A percentile compares a stretch with the other conserved stretches of the same genome.
phyloP scores from a whole-genome alignment of 2,329 filamentous ascomycete species.

The Talaromyces marneffei region DNA sequence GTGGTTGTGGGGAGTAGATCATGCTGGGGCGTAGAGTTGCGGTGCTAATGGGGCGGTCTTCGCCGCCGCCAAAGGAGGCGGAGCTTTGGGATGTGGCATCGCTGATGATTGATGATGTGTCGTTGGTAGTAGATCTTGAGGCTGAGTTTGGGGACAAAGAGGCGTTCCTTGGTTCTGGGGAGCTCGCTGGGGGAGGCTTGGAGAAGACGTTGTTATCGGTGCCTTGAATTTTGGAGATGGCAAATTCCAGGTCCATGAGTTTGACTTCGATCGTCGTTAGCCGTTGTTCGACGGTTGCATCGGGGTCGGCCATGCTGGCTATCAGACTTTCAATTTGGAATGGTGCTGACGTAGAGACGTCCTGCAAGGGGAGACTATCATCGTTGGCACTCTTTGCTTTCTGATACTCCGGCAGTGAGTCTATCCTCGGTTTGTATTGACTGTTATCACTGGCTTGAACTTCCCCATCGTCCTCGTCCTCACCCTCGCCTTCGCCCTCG shows the following conservation, averaged over 20 bases:
- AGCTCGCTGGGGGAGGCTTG: conserved; percentile 13
- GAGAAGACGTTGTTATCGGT: conserved; percentile 20
- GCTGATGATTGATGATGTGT: conserved; percentile 14
- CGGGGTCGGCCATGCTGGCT: conserved; percentile 36
- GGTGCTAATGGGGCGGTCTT: conserved; percentile 25
- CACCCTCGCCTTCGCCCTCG: too few relatives aligned
- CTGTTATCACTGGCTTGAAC: conserved; percentile 11
- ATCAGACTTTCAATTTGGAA: conserved; percentile 37
- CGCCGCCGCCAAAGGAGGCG: conserved; percentile 9
- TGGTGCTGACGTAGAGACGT: conserved; percentile 22
- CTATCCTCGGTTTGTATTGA: neutral
- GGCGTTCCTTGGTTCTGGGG: conserved; percentile 9
- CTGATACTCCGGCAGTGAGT: neutral
- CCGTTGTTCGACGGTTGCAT: conserved; percentile 40
- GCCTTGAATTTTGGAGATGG: conserved; percentile 44
- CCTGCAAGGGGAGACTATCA: conserved; percentile 15
- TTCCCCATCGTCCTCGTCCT: conserved; percentile 9
- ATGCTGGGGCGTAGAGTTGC: conserved; percentile 21
- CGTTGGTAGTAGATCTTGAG: conserved; percentile 5
- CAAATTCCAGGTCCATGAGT: conserved; percentile 46
- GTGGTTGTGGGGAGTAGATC: conserved; percentile 21
- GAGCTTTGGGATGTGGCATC: conserved; percentile 15
- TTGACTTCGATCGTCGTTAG: conserved; percentile 48
- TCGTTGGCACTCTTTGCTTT: conserved; percentile 1
- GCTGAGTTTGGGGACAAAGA: conserved; percentile 14